A percentile compares a stretch with the other conserved stretches of the same genome.
phyloP scores from a whole-genome alignment of 805 yeast species.

The Debaryomyces maramus region DNA sequence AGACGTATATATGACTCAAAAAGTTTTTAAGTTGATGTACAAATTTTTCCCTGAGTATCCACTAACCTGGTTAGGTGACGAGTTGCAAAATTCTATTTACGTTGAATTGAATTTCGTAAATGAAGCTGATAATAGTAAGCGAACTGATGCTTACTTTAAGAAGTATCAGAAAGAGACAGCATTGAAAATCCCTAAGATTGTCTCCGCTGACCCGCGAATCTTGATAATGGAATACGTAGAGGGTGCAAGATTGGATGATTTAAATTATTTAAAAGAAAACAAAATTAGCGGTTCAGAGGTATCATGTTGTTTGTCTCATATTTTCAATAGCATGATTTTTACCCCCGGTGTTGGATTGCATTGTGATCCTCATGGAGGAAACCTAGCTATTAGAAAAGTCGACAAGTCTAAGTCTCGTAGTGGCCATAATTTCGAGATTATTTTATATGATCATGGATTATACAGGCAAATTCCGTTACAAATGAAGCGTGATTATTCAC shows the following conservation, averaged over 20 bases:
- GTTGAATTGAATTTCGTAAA: slow-evolving; percentile 87
- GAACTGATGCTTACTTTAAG: slow-evolving; percentile 68
- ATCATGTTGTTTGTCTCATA: slow-evolving; percentile 81
- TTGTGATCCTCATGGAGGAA: slow-evolving; percentile 99
- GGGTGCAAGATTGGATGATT: slow-evolving; percentile 82
- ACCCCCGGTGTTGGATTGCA: slow-evolving; percentile 89
- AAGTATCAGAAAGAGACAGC: slow-evolving; percentile 64
- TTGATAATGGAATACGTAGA: slow-evolving; percentile 83
- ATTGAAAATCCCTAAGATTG: slow-evolving; percentile 71
- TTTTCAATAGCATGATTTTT: slow-evolving; percentile 93
- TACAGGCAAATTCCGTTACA: slow-evolving; percentile 80
- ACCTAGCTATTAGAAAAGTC: slow-evolving; percentile 69
- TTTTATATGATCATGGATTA: slow-evolving; percentile 92
- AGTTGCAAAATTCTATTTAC: slow-evolving; percentile 78
- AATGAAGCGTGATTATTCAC: slow-evolving; percentile 80
- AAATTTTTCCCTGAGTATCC: slow-evolving; percentile 92
- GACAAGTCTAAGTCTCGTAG: slow-evolving; percentile 20
- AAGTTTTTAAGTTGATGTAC: slow-evolving; percentile 72
- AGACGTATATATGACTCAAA: slow-evolving; percentile 75
- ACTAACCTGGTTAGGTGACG: slow-evolving; percentile 93
- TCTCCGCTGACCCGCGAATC: slow-evolving; percentile 65
- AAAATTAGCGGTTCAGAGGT: slow-evolving; percentile 75
- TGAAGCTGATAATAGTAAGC: slow-evolving; percentile 79
- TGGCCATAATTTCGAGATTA: slow-evolving; percentile 81
- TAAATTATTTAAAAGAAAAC: slow-evolving; percentile 59